These are phyloP conservation scores for Cutaneotrichosporon dermatis DNA, from an alignment of 1,284 basidiomycete genomes.

Conservation along the genomic window DNA sequence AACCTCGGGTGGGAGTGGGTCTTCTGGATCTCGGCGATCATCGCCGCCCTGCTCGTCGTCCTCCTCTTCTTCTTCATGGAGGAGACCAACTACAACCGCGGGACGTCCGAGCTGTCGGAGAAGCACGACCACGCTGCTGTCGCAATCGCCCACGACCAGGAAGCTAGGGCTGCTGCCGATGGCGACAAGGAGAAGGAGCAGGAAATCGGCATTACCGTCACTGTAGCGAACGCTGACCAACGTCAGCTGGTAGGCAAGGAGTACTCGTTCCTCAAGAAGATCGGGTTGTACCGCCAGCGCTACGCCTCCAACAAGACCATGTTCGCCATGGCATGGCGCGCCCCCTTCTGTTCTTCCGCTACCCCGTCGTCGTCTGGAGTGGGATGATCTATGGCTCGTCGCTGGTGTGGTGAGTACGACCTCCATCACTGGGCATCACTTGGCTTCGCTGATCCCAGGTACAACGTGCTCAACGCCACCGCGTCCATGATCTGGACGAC, in stretches of 20 bases:
- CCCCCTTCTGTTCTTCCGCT: conserved; percentile 15
- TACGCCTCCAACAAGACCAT: conserved; percentile 9
- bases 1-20: conserved; percentile 19
- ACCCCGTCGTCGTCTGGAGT: conserved; percentile 22
- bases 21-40: conserved; percentile 18
- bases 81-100: conserved; percentile 25
- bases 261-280: conserved; percentile 3
- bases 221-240: background rate
- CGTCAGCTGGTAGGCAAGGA: conserved; percentile 6
- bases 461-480: conserved; percentile 27
- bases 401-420: conserved; percentile 8
- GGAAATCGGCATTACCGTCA: background rate
- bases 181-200: background rate
- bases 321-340: conserved; percentile 16
- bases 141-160: background rate
- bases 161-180: background rate
- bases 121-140: conserved; percentile 2
- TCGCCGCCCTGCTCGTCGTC: conserved; percentile 5
- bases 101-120: conserved; percentile 14
- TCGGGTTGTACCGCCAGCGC: conserved; percentile 11
- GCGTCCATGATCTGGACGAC: conserved; percentile 12
- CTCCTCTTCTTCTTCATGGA: conserved; percentile 22
- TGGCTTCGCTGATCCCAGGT: conserved; percentile 5
- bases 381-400: conserved; percentile 21
- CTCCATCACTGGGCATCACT: too few species aligned